A percentile compares a stretch with the other conserved stretches of the same genome.
Evolutionary conservation across 352 stramenopile genomes (phyloP).

Genomic region (Globisporangium perplexum): DNA sequence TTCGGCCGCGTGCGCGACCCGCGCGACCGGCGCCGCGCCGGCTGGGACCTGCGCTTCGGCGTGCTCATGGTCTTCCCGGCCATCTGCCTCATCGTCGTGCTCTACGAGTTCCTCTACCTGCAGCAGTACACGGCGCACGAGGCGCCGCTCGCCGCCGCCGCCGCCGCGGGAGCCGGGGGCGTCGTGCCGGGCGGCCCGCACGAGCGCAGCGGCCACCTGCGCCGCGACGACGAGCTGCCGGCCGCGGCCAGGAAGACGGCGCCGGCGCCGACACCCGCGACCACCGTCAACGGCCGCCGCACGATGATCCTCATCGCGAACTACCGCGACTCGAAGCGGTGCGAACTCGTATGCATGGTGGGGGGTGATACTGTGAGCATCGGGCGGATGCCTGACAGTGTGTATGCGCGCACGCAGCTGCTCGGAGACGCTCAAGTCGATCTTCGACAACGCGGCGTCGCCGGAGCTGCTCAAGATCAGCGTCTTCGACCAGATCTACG

Average conservation of each 20-base stretch:
- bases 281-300: conserved; percentile 48
- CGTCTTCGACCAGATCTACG: conserved; percentile 37
- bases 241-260: conserved; percentile 4
- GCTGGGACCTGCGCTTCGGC: conserved; percentile 48
- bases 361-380: no score
- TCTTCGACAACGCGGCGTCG: conserved; percentile 59
- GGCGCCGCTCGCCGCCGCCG: conserved; percentile 16
- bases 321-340: conserved; percentile 76
- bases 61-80: conserved; percentile 65
- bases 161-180: not conserved
- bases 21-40: conserved; percentile 26
- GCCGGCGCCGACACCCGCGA: conserved; percentile 17
- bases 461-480: conserved; percentile 16
- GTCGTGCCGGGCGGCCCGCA: not conserved
- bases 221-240: conserved; percentile 17
- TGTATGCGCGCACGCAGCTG: conserved; percentile 24
- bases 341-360: not conserved
- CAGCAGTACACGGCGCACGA: conserved; percentile 55
- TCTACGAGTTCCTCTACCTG: conserved; percentile 79
- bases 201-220: conserved; percentile 23
- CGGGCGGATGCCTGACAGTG: not conserved
- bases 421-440: conserved; percentile 71
- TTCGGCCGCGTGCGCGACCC: conserved; percentile 50
- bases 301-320: conserved; percentile 80
- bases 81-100: conserved; percentile 64